phyloP scores from a whole-genome alignment of 768 basidiomycete genomes.

The Antrodiella citrinella region DNA sequence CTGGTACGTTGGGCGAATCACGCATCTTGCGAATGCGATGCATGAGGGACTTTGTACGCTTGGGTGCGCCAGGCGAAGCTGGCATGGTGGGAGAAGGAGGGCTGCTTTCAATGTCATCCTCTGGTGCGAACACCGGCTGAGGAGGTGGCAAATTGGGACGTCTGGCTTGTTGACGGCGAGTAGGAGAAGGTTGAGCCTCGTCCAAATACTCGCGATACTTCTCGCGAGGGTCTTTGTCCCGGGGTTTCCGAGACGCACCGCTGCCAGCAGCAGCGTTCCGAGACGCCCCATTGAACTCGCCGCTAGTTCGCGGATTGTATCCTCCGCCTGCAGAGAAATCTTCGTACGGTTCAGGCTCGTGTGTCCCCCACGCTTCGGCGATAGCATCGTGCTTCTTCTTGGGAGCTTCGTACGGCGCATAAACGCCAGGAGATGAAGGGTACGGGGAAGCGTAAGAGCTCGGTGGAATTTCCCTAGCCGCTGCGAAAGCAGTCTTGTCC shows the following conservation, averaged over 20 bases:
- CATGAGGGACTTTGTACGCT: slow-evolving; percentile 78
- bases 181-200: slow-evolving; percentile 25
- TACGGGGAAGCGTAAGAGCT: slow-evolving; percentile 31
- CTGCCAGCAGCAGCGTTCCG: slow-evolving; percentile 2
- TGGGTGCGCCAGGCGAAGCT: slow-evolving; percentile 34
- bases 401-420: slow-evolving; percentile 45
- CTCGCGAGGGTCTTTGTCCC: slow-evolving; percentile 42
- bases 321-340: slow-evolving; percentile 84
- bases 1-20: slow-evolving; percentile 75
- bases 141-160: slow-evolving; percentile 67
- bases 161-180: slow-evolving; percentile 28
- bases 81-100: slow-evolving; percentile 21
- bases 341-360: slow-evolving; percentile 86
- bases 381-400: slow-evolving; percentile 87
- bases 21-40: slow-evolving; percentile 87
- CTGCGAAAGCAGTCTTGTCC: slow-evolving; percentile 29
- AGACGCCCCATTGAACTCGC: slow-evolving; percentile 10
- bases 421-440: slow-evolving; percentile 28
- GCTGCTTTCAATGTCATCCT: slow-evolving; percentile 24
- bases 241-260: slow-evolving; percentile 33
- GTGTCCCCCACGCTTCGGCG: slow-evolving; percentile 89
- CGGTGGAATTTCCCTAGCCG: slow-evolving; percentile 15
- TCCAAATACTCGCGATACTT: slow-evolving; percentile 37
- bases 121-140: slow-evolving; percentile 73
- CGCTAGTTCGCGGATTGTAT: slow-evolving; percentile 39